Evolutionary conservation across 176 grass and related monocot species (phyloP).

Genomic region (Ananas comosus): DNA sequence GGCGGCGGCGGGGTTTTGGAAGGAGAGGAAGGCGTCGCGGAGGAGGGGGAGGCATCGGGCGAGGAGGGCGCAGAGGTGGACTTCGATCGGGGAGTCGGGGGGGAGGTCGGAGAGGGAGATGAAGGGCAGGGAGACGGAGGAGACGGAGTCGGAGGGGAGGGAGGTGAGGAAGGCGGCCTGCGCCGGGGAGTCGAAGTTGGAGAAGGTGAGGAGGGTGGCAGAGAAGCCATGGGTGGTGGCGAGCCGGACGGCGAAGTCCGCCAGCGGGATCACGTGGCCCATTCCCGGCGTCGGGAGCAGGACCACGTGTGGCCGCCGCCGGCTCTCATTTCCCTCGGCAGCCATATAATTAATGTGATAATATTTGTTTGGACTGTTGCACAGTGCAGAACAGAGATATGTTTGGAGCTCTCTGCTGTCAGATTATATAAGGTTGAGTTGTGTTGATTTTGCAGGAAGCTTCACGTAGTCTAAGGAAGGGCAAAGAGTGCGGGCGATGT

Average conservation of each 20-base stretch:
- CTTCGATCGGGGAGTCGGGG: slow-evolving; percentile 15
- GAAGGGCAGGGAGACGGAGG: slow-evolving; percentile 30
- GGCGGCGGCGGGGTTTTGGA: slow-evolving; percentile 17
- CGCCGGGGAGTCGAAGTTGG: slow-evolving; percentile 31
- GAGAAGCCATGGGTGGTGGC: slow-evolving; percentile 27
- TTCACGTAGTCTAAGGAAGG: no score
- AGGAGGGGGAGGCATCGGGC: slow-evolving; percentile 14
- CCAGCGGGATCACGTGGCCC: slow-evolving; percentile 35
- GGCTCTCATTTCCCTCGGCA: no score
- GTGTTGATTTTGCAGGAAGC: no score
- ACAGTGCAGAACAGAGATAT: no score
- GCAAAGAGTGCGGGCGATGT: no score
- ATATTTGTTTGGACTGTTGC: no score
- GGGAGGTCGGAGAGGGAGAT: slow-evolving; percentile 43
- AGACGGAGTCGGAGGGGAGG: slow-evolving; percentile 18
- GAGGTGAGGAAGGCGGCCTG: slow-evolving; percentile 19
- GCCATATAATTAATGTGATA: no score
- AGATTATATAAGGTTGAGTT: no score
- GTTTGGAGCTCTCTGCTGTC: no score
- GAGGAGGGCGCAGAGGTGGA: slow-evolving; percentile 16
- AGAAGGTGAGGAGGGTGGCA: slow-evolving; percentile 36
- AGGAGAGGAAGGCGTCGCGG: slow-evolving; percentile 15
- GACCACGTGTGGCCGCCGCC: slow-evolving; percentile 31
- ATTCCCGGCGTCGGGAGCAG: slow-evolving; percentile 39
- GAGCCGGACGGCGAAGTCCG: slow-evolving; percentile 31